A percentile compares a stretch with the other conserved stretches of the same genome.
phyloP scores from a whole-genome alignment of 345 rosid species.

The Eucalyptus tenuipes region DNA sequence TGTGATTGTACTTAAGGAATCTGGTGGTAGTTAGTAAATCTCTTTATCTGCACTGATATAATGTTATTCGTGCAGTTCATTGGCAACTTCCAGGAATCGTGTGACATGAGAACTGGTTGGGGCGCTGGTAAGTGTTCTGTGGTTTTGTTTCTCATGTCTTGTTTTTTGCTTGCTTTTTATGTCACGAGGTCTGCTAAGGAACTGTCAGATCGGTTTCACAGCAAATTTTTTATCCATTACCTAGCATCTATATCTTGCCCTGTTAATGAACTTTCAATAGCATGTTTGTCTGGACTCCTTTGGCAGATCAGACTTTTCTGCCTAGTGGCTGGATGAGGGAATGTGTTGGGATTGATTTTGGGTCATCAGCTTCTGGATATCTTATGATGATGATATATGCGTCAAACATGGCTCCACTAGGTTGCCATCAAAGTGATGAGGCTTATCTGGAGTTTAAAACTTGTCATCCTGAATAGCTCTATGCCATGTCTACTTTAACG shows the following conservation, averaged over 20 bases:
- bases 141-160: neutral
- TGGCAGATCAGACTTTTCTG: neutral
- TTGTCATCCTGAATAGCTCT: neutral
- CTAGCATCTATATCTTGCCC: neutral
- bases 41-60: neutral
- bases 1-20: neutral
- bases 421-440: neutral
- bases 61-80: conserved; percentile 50
- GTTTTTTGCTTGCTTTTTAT: neutral
- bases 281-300: neutral
- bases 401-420: neutral
- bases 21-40: neutral
- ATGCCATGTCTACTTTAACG: neutral
- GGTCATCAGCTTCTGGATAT: neutral
- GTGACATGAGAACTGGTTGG: conserved; percentile 81
- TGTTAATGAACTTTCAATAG: neutral
- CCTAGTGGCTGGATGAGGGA: neutral
- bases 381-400: neutral
- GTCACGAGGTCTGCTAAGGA: neutral
- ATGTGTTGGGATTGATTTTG: neutral
- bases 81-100: conserved; percentile 75
- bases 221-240: neutral
- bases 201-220: neutral
- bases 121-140: conserved; percentile 53
- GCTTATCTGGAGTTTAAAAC: neutral